Evolutionary conservation across 371 early-diverging fungal genomes (phyloP).

Genomic region (Rhizopus stolonifer): DNA sequence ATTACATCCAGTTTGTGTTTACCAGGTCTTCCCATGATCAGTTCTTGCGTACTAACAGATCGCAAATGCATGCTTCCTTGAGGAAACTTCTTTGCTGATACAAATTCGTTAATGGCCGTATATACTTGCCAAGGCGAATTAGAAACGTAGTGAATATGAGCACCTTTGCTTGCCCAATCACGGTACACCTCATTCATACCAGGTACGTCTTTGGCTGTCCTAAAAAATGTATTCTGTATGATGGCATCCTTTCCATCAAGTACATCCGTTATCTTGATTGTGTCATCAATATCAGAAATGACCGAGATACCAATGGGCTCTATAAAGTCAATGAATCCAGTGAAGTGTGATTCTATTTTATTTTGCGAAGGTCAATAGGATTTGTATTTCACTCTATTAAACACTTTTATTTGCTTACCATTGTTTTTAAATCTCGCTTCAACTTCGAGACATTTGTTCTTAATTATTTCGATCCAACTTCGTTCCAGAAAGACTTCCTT

Average conservation of each 20-base stretch:
- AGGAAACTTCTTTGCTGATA: constrained; percentile 36
- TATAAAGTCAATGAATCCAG: constrained; percentile 52
- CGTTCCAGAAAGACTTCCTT: background rate
- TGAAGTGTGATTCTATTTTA: constrained; percentile 17
- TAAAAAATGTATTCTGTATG: constrained; percentile 47
- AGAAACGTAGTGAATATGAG: constrained; percentile 48
- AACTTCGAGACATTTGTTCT: constrained; percentile 5
- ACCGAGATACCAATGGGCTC: constrained; percentile 53
- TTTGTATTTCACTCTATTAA: too few species aligned
- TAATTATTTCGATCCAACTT: background rate
- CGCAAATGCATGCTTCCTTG: constrained; percentile 48
- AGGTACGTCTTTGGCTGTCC: constrained; percentile 37
- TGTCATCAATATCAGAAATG: constrained; percentile 67
- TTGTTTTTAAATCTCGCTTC: constrained; percentile 21
- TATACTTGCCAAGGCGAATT: constrained; percentile 54
- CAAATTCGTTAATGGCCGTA: constrained; percentile 39
- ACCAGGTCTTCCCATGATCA: constrained; percentile 33
- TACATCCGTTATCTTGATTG: constrained; percentile 60
- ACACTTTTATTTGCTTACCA: constrained; percentile 10
- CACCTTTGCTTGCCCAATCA: constrained; percentile 34
- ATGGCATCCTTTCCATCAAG: constrained; percentile 46
- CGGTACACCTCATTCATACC: constrained; percentile 43
- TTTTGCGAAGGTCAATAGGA: too few species aligned
- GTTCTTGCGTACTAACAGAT: constrained; percentile 28
- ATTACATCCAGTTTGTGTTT: constrained; percentile 44